Evolutionary conservation across 345 rosid species (phyloP).

Genomic region (Acer negundo): DNA sequence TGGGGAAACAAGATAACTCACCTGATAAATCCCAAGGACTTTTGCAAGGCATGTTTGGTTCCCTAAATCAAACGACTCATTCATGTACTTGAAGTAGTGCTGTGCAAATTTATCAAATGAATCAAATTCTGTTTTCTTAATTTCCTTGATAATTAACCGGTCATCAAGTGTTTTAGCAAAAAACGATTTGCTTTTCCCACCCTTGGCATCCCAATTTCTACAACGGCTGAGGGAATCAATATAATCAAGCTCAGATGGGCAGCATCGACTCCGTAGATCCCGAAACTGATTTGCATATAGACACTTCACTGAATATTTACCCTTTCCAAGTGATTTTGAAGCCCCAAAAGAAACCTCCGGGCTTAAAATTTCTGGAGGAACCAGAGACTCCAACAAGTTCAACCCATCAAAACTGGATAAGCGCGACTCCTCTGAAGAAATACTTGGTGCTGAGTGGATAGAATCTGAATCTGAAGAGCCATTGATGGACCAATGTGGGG

Average conservation of each 20-base stretch:
- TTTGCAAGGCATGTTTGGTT: conserved; percentile 96
- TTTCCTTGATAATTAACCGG: conserved; percentile 90
- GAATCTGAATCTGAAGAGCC: conserved; percentile 62
- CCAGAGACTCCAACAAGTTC: conserved; percentile 58
- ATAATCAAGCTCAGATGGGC: conserved; percentile 78
- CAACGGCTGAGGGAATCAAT: conserved; percentile 91
- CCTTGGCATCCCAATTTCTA: conserved; percentile 91
- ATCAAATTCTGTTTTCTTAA: conserved; percentile 87
- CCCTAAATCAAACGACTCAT: conserved; percentile 61
- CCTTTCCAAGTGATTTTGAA: conserved; percentile 61
- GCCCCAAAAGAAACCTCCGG: conserved; percentile 67
- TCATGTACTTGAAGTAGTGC: conserved; percentile 84
- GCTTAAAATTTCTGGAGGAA: conserved; percentile 49
- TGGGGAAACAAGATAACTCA: conserved; percentile 20
- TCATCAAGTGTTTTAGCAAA: conserved; percentile 90
- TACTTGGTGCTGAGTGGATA: conserved; percentile 33
- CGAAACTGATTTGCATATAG: conserved; percentile 74
- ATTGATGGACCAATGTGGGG: conserved; percentile 53
- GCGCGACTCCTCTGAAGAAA: conserved; percentile 56
- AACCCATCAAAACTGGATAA: conserved; percentile 78
- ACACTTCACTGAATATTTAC: conserved; percentile 79
- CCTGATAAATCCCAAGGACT: conserved; percentile 97
- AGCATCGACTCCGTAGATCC: conserved; percentile 66
- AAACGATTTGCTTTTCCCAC: conserved; percentile 91
- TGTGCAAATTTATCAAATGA: conserved; percentile 86